phyloP scores from a whole-genome alignment of 768 basidiomycete genomes.

The Tricholoma terreum region DNA sequence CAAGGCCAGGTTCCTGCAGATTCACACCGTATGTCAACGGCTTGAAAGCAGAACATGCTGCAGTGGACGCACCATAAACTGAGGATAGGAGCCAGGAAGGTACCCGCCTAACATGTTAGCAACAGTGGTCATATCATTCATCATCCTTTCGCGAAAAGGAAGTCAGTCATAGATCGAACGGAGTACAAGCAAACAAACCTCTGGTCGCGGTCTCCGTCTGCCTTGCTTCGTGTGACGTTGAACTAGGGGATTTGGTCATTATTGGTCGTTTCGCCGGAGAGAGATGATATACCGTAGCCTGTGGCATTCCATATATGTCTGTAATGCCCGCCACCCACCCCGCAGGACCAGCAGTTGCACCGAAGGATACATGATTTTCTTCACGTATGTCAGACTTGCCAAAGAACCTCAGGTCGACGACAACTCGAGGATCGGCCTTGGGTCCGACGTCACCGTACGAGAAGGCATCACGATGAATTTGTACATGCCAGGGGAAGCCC shows the following conservation, averaged over 20 bases:
- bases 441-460: too few relatives aligned
- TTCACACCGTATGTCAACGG: neutral
- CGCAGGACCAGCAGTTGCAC: too few relatives aligned
- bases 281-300: neutral
- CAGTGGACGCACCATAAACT: neutral
- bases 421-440: too few relatives aligned
- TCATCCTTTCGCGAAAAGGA: slow-evolving; percentile 1
- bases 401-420: too few relatives aligned
- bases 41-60: neutral
- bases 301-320: too few relatives aligned
- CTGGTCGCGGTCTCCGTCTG: neutral
- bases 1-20: neutral
- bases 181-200: neutral
- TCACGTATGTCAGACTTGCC: too few relatives aligned
- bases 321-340: slow-evolving; percentile 20
- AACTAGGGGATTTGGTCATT: neutral
- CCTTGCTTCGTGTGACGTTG: neutral
- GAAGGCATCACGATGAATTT: slow-evolving; percentile 36
- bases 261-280: neutral
- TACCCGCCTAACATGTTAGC: slow-evolving; percentile 29
- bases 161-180: neutral
- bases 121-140: slow-evolving; percentile 23
- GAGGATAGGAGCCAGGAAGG: slow-evolving; percentile 23
- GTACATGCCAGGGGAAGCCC: slow-evolving; percentile 29
- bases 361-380: too few relatives aligned